Evolutionary conservation across 164 flowering plant species (phyloP), one percentile per base, ranked within the genome.

Genomic region (Macadamia tetraphylla): DNA sequence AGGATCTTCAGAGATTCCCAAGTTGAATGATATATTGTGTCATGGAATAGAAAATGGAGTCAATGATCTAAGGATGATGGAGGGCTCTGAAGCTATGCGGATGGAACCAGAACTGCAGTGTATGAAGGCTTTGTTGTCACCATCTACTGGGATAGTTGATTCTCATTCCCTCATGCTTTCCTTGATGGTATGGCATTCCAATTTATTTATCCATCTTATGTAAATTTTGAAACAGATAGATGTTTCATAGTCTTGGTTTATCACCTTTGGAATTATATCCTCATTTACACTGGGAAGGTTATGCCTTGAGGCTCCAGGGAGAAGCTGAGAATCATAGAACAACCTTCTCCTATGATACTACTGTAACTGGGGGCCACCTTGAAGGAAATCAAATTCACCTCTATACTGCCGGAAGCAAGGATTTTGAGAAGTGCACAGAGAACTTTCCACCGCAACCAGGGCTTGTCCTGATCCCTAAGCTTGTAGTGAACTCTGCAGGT

Each of bases 151-250:
- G 51, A 91, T 94, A 70, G 82, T 91, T 62, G 97, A 94, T 73
- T 52, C 81, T 17, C 98, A 91, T 76, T 83, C 92, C 1, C 74
- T 94, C 14, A 90, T 94, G 98, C 83, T 94, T 17, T 86, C 97
- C 44, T 74, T 94, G 62, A 67, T 90, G 89, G 96, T 90, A 86
- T 66, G 80, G 55, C 2, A 35, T 63, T 63, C 49, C 60, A 58
- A 70, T 73, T 44, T 11, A 3, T 46, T 8, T 46, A 46, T 8
- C 51, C 51, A 8, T 46, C 51, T 46, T 46, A 3, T 46, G 6
- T 46, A 46, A 46, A 11, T 4, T 46, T 11, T 9, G 12, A 8
- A 46, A 11, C 1, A 11, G 51, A 11, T 46, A 1, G 7, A 4
- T 46, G 51, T 46, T 1, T 8, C 0, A 42, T 42, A 6, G 1